These are phyloP conservation scores for Barnettozyma californica DNA, from an alignment of 805 yeast genomes.

Conservation along the genomic window DNA sequence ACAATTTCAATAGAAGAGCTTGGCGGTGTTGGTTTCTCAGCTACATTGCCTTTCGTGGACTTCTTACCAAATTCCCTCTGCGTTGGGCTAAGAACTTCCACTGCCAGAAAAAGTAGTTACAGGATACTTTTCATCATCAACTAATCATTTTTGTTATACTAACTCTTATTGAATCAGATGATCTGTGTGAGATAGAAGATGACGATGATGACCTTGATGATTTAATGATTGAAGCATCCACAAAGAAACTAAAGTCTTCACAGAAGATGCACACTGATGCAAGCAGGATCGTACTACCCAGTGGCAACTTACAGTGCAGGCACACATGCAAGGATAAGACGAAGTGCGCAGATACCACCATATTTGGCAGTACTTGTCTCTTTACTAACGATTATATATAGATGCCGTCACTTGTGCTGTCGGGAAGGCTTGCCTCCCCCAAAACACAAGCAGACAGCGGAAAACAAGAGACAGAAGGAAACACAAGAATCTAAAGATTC, in stretches of 20 bases:
- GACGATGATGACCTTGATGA: constrained; percentile 27
- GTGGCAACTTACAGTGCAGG: constrained; percentile 30
- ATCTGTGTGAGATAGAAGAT: constrained; percentile 18
- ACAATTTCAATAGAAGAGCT: constrained; percentile 35
- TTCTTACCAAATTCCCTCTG: neutral
- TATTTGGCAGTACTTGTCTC: no score
- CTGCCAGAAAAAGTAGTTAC: neutral
- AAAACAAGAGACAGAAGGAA: neutral
- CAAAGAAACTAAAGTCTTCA: neutral
- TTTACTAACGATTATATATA: constrained; percentile 15
- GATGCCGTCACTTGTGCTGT: constrained; percentile 45
- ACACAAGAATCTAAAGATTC: neutral
- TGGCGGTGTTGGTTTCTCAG: constrained; percentile 25
- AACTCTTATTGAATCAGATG: constrained; percentile 11
- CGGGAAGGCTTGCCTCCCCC: constrained; percentile 35
- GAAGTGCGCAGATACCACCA: constrained; percentile 10
- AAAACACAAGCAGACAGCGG: neutral
- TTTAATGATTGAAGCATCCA: constrained; percentile 21
- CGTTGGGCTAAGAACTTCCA: neutral
- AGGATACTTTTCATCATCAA: constrained; percentile 2
- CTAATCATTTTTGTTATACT: neutral
- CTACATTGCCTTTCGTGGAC: constrained; percentile 6
- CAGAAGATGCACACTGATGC: neutral
- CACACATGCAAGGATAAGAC: constrained; percentile 38
- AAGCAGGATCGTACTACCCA: constrained; percentile 24